These are phyloP conservation scores for Candida caryicola DNA, from an alignment of 805 yeast genomes.

Conservation along the genomic window DNA sequence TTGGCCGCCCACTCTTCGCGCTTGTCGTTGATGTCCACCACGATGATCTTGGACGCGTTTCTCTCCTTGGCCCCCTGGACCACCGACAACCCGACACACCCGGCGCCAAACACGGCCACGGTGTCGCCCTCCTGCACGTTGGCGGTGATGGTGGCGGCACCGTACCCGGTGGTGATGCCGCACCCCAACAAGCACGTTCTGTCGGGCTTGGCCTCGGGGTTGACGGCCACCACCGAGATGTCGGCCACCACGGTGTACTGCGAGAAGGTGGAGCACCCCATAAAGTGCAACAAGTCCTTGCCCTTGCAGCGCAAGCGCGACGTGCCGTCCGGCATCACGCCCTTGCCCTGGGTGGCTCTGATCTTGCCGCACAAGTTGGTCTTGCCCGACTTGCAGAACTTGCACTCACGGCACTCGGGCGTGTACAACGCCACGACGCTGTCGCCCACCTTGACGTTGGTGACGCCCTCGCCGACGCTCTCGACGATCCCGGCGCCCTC, in stretches of 20 bases:
- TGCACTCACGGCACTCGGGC: slow-evolving; percentile 94
- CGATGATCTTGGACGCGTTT: slow-evolving; percentile 78
- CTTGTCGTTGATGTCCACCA: slow-evolving; percentile 80
- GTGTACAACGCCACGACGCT: slow-evolving; percentile 92
- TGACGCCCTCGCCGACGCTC: slow-evolving; percentile 91
- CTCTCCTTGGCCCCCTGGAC: slow-evolving; percentile 90
- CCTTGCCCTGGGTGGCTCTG: slow-evolving; percentile 97
- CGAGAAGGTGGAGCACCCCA: slow-evolving; percentile 98
- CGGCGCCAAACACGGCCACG: slow-evolving; percentile 96
- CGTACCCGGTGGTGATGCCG: slow-evolving; percentile 98
- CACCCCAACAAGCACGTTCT: slow-evolving; percentile 93
- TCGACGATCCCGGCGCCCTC: slow-evolving; percentile 98
- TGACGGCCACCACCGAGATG: slow-evolving; percentile 90
- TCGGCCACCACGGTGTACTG: slow-evolving; percentile 98
- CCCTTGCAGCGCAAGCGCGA: slow-evolving; percentile 86
- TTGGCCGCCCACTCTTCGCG: slow-evolving; percentile 83
- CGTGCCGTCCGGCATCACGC: slow-evolving; percentile 99
- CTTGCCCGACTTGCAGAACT: slow-evolving; percentile 91
- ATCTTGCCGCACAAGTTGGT: slow-evolving; percentile 95
- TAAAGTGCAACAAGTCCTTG: slow-evolving; percentile 80
- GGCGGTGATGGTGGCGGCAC: slow-evolving; percentile 95
- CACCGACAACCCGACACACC: slow-evolving; percentile 94
- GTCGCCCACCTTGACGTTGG: slow-evolving; percentile 88
- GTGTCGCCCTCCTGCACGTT: slow-evolving; percentile 87
- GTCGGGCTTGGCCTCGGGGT: slow-evolving; percentile 78